These are phyloP conservation scores for Letharia columbiana DNA, from an alignment of 495 filamentous ascomycete genomes.

Conservation along the genomic window DNA sequence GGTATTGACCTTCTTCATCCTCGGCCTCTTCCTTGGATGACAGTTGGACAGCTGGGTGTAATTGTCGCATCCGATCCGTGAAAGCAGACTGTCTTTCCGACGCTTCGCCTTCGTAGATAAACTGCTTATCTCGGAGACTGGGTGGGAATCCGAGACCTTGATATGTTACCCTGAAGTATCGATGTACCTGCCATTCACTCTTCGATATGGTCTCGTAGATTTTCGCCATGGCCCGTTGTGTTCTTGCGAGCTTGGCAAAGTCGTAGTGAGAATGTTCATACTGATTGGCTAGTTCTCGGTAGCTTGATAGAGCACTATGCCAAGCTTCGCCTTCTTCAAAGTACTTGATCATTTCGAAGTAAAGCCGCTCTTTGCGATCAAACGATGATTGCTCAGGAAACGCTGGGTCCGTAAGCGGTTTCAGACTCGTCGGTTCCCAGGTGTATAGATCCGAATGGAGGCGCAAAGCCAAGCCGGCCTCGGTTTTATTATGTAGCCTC, in stretches of 20 bases:
- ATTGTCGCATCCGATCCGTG: constrained; percentile 85
- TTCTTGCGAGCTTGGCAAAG: constrained; percentile 80
- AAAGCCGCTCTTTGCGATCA: constrained; percentile 85
- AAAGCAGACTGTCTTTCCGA: constrained; percentile 72
- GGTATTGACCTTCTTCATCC: constrained; percentile 85
- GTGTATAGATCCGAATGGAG: constrained; percentile 90
- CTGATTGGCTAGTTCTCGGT: constrained; percentile 80
- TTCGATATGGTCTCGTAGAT: constrained; percentile 84
- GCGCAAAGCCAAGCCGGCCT: constrained; percentile 82
- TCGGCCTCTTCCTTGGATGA: constrained; percentile 61
- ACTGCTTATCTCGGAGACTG: constrained; percentile 79
- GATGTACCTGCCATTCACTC: constrained; percentile 63
- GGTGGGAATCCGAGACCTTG: constrained; percentile 83
- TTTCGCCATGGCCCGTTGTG: constrained; percentile 84
- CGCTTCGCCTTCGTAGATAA: constrained; percentile 76
- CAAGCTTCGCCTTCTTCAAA: constrained; percentile 91
- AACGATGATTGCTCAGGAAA: constrained; percentile 83
- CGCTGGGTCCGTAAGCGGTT: constrained; percentile 59
- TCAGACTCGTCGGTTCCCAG: constrained; percentile 71
- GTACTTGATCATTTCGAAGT: constrained; percentile 87
- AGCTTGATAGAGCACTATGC: constrained; percentile 81
- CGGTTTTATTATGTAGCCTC: constrained; percentile 67
- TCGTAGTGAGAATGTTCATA: constrained; percentile 88
- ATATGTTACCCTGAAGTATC: constrained; percentile 90
- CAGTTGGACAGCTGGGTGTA: constrained; percentile 82